Conservation (phyloP, 495 filamentous ascomycete genomes). For the Annulohypoxylon moriforme region DNA sequence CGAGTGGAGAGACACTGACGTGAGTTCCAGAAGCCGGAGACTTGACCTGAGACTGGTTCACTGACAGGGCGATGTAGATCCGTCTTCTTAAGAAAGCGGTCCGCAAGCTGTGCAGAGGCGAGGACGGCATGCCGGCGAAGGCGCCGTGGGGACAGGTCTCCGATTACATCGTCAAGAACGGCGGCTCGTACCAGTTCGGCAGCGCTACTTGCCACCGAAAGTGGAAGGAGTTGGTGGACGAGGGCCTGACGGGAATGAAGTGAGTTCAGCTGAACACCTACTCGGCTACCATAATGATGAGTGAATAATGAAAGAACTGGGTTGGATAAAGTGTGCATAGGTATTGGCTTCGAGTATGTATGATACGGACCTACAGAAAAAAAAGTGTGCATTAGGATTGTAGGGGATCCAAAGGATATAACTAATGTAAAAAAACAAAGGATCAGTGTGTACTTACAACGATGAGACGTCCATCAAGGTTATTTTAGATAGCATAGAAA, state of each 20-base stretch:
- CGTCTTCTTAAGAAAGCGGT: constrained; percentile 63
- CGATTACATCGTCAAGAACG: constrained; percentile 74
- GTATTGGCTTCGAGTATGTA: constrained; percentile 34
- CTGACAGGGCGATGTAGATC: constrained; percentile 52
- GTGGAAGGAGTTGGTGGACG: constrained; percentile 66
- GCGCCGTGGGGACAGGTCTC: constrained; percentile 87
- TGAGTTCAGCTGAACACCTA: neutral
- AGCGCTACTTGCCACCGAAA: constrained; percentile 90
- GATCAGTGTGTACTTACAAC: constrained; percentile 46
- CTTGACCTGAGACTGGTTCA: neutral
- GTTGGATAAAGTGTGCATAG: constrained; percentile 7
- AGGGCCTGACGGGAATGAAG: constrained; percentile 25
- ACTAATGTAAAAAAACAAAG: constrained; percentile 8
- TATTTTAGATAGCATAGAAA: constrained; percentile 10
- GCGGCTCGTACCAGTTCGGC: constrained; percentile 86
- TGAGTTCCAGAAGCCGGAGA: constrained; percentile 60
- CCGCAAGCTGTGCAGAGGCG: constrained; percentile 48
- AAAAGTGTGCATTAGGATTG: constrained; percentile 27
- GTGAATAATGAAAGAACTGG: neutral
- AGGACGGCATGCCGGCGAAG: constrained; percentile 54
- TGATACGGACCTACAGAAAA: constrained; percentile 30
- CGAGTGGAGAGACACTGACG: constrained; percentile 79
- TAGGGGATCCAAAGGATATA: neutral
- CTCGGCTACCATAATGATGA: constrained; percentile 7
- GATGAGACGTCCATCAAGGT: neutral